A percentile compares a stretch with the other conserved stretches of the same genome.
Evolutionary conservation across 192 early-diverging fungal species (phyloP).

Genomic region (Podila verticillata): DNA sequence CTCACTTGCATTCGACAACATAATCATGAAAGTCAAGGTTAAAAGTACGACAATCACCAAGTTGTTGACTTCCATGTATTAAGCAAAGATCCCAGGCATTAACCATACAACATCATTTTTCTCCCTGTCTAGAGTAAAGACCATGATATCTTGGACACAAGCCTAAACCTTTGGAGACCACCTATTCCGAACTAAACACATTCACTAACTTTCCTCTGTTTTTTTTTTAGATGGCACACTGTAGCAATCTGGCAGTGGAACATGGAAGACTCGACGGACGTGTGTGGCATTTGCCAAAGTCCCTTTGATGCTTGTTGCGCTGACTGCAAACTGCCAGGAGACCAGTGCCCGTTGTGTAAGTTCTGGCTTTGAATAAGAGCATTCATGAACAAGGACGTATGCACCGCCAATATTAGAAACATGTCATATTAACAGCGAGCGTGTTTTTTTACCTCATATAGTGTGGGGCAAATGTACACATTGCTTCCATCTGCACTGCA

Average conservation of each 20-base stretch:
- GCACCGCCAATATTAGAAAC: too few relatives aligned
- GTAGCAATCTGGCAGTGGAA: conserved; percentile 93
- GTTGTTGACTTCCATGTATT: neutral
- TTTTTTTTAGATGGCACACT: conserved; percentile 69
- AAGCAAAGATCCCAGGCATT: neutral
- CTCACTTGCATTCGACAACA: neutral
- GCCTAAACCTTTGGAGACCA: too few relatives aligned
- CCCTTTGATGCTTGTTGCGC: conserved; percentile 90
- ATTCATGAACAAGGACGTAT: too few relatives aligned
- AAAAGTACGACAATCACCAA: conserved; percentile 19
- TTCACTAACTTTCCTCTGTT: neutral
- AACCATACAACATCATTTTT: neutral
- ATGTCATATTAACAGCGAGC: too few relatives aligned
- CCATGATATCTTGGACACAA: neutral
- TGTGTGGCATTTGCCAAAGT: conserved; percentile 92
- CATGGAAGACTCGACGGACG: conserved; percentile 80
- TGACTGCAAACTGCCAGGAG: conserved; percentile 84
- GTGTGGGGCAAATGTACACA: conserved; percentile 94
- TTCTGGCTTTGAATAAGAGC: neutral
- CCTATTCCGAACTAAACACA: too few relatives aligned
- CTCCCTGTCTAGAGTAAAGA: neutral
- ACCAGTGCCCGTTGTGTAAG: conserved; percentile 82
- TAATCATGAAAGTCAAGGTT: conserved; percentile 38
- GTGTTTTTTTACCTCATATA: conserved; percentile 12
- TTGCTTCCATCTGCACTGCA: conserved; percentile 95